A percentile compares a stretch with the other conserved stretches of the same genome.
These are phyloP conservation scores for Verticillium nubilum DNA, from an alignment of 2,329 filamentous ascomycete genomes.

Conservation along the genomic window DNA sequence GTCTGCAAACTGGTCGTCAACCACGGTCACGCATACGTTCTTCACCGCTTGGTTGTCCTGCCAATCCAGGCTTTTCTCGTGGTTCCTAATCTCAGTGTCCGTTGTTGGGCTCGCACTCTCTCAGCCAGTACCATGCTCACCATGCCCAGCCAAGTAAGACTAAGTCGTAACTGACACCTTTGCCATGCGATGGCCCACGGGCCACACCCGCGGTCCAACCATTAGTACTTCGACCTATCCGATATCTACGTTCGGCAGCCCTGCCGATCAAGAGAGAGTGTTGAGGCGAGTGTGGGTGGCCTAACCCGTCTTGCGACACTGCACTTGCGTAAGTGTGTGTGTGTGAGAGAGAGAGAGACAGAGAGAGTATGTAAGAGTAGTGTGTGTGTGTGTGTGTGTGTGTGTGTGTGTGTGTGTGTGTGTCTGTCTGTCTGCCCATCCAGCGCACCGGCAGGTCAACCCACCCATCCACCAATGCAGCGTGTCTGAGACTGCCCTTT, in stretches of 20 bases:
- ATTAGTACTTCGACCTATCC: neutral
- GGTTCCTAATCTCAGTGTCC: neutral
- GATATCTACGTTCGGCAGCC: neutral
- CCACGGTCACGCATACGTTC: neutral
- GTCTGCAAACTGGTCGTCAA: neutral
- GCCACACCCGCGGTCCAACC: neutral
- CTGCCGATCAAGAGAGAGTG: neutral
- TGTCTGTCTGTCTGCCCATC: neutral
- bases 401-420: neutral
- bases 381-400: too few relatives aligned
- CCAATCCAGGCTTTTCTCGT: neutral
- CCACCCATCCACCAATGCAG: neutral
- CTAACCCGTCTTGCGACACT: neutral
- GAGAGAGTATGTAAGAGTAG: too few relatives aligned
- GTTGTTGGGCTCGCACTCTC: neutral
- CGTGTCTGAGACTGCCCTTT: neutral
- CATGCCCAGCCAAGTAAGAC: neutral
- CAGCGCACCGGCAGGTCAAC: neutral
- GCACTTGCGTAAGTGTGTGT: neutral
- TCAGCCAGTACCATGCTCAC: neutral
- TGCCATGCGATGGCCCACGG: neutral
- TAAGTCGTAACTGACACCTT: neutral
- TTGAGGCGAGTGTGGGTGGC: neutral
- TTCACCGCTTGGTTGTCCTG: neutral
- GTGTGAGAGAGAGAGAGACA: too few relatives aligned